Evolutionary conservation across 495 filamentous ascomycete species (phyloP).

Genomic region (Parachaetomium inaequale): DNA sequence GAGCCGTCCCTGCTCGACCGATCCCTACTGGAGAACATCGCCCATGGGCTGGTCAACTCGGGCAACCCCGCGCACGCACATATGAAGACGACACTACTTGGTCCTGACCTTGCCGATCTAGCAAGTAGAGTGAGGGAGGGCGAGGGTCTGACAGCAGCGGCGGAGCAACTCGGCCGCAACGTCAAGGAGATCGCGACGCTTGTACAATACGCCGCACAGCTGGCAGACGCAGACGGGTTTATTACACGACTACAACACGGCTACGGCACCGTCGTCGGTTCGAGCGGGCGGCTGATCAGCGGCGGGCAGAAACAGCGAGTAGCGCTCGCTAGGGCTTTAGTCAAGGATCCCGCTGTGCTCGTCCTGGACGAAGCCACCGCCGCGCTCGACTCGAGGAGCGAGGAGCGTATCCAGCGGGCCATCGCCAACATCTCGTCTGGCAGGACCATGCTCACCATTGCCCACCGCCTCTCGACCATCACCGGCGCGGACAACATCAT

Average conservation of each 20-base stretch:
- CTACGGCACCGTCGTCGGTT: conserved; percentile 48
- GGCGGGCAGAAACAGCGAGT: conserved; percentile 63
- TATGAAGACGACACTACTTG: conserved; percentile 24
- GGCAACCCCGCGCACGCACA: conserved; percentile 41
- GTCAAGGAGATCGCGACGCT: conserved; percentile 33
- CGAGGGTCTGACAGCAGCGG: conserved; percentile 20
- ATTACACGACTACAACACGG: conserved; percentile 37
- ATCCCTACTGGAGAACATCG: conserved; percentile 67
- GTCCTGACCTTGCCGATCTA: conserved; percentile 12
- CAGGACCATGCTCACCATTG: conserved; percentile 88
- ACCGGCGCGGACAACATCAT: conserved; percentile 88
- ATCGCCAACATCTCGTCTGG: conserved; percentile 78
- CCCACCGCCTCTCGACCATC: conserved; percentile 87
- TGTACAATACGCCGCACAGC: conserved; percentile 32
- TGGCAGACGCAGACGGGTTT: conserved; percentile 42
- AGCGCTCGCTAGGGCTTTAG: conserved; percentile 73
- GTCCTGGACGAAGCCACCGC: conserved; percentile 91
- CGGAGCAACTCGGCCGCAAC: conserved; percentile 24
- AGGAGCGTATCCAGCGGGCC: conserved; percentile 86
- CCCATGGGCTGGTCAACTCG: conserved; percentile 59
- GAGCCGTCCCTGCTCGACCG: conserved; percentile 62
- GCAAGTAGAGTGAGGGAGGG: conserved; percentile 15
- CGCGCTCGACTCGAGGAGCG: conserved; percentile 87
- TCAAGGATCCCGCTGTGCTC: conserved; percentile 81
- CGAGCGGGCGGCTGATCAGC: conserved; percentile 45